These are phyloP conservation scores for Phalaenopsis hybrid DNA, from an alignment of 116 monocot genomes.

Conservation along the genomic window DNA sequence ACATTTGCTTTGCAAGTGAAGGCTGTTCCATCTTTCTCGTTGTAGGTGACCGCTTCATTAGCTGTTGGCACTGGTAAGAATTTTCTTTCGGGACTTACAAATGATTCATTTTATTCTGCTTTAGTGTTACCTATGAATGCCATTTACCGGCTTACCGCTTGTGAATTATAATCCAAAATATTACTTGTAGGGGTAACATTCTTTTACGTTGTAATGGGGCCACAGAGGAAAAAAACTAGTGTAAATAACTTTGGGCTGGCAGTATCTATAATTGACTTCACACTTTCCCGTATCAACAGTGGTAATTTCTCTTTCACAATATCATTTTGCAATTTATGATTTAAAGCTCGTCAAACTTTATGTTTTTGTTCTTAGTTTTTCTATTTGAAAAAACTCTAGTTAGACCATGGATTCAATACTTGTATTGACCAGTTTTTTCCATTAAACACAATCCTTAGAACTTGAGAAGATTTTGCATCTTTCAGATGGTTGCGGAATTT, in stretches of 20 bases:
- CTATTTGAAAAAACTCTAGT: neutral
- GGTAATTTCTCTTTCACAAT: slow-evolving; percentile 31
- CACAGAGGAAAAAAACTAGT: slow-evolving; percentile 27
- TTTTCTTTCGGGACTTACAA: neutral
- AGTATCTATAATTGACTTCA: slow-evolving; percentile 89
- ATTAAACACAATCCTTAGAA: neutral
- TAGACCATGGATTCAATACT: too few relatives aligned
- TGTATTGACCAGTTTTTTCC: too few relatives aligned
- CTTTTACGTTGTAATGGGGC: slow-evolving; percentile 51
- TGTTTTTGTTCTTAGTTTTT: neutral
- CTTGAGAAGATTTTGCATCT: neutral
- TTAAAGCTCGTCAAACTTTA: too few relatives aligned
- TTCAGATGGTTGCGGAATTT: neutral
- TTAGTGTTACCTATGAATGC: neutral
- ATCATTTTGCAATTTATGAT: neutral
- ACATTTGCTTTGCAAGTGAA: neutral
- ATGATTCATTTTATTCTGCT: slow-evolving; percentile 8
- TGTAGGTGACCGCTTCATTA: slow-evolving; percentile 70
- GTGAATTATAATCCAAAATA: neutral
- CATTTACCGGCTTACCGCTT: neutral
- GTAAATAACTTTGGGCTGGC: slow-evolving; percentile 62
- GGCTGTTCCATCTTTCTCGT: neutral
- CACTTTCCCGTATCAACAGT: slow-evolving; percentile 85
- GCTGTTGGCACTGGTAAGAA: slow-evolving; percentile 83
- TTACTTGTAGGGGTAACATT: slow-evolving; percentile 83